These are phyloP conservation scores for Anaeramoeba ignava DNA, from an alignment of 78 protist genomes.

Conservation along the genomic window DNA sequence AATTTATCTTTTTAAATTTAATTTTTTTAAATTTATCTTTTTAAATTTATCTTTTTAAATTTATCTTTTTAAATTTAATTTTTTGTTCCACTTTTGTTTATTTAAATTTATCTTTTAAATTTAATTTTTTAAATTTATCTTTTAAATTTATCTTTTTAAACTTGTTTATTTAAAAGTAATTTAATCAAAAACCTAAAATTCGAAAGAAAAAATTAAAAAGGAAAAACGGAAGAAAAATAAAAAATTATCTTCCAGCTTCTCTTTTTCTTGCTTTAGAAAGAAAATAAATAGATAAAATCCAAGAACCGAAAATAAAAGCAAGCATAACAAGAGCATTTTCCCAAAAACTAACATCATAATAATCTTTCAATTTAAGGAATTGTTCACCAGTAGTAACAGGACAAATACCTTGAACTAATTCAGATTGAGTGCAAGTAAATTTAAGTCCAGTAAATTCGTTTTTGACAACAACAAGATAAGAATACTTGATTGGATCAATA, in stretches of 20 bases:
- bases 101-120: no score
- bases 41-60: no score
- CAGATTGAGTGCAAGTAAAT: background rate
- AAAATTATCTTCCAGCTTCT: background rate
- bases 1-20: no score
- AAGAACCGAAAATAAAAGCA: background rate
- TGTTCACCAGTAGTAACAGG: background rate
- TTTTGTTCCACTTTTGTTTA: no score
- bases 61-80: no score
- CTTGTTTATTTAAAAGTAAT: no score
- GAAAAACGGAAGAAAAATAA: background rate
- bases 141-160: no score
- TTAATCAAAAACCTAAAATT: no score
- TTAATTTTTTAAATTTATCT: no score
- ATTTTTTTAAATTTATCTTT: no score
- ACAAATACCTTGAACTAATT: background rate
- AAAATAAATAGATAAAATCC: background rate
- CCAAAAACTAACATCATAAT: background rate
- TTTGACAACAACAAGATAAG: background rate
- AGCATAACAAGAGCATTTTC: background rate
- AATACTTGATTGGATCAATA: background rate
- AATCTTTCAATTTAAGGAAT: background rate
- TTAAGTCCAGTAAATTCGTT: background rate
- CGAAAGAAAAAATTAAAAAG: no score
- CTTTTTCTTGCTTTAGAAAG: background rate